Evolutionary conservation across 768 basidiomycete species (phyloP).

Genomic region (Mycena pura): DNA sequence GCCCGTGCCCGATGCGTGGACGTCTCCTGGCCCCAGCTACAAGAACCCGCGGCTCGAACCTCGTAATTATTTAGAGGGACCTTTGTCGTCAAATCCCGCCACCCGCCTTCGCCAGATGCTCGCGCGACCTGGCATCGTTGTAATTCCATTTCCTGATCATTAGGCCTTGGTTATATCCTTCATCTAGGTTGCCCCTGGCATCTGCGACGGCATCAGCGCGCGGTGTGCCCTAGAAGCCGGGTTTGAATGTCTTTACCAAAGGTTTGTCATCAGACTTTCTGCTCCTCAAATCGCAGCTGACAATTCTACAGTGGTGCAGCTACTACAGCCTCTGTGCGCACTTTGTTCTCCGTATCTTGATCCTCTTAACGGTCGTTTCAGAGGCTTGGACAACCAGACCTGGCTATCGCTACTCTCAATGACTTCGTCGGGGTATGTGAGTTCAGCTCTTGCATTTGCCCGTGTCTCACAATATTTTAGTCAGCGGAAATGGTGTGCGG

Average conservation of each 20-base stretch:
- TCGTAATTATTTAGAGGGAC: no score
- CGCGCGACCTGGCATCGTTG: no score
- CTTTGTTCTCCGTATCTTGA: no score
- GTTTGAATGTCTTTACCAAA: conserved; percentile 80
- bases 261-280: conserved; percentile 40
- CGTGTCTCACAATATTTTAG: conserved; percentile 32
- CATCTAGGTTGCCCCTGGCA: conserved; percentile 77
- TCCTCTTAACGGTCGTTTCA: neutral
- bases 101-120: no score
- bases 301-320: conserved; percentile 64
- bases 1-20: no score
- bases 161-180: no score
- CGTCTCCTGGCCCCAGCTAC: no score
- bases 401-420: conserved; percentile 61
- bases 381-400: conserved; percentile 53
- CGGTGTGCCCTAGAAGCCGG: conserved; percentile 82
- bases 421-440: conserved; percentile 54
- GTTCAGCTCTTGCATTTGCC: neutral
- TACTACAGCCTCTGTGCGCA: conserved; percentile 68
- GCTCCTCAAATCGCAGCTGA: neutral
- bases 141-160: no score
- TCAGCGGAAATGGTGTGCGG: conserved; percentile 56
- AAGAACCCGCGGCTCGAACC: no score
- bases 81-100: no score
- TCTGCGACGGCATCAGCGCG: conserved; percentile 82